Base-by-base conservation (phyloP, 2,329 filamentous ascomycete genomes). In the Sarocladium kiliense region DNA sequence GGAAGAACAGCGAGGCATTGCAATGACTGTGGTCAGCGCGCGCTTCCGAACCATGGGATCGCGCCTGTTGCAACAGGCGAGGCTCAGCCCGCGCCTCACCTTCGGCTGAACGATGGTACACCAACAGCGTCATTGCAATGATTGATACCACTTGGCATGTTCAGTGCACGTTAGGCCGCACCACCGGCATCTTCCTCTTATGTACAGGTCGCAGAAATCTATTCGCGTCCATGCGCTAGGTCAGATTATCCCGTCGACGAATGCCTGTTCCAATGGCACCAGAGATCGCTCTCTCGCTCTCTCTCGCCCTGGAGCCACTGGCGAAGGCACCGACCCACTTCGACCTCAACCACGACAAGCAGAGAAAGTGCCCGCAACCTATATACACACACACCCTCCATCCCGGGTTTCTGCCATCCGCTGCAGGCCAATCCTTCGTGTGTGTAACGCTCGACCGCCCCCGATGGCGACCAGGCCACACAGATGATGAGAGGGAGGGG, bases 371-470 rank as follows among this genome's bases (percentile, higher is more conserved):
- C 47, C 27, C 27, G 18, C 26, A 51, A 36, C 27, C 30, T 18
- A 25, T 16, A 18, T 36, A 51, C 21, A 4, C n/a, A 51, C 30
- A 51, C 47, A 9, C 47, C 47, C 47, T 51, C 47, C 47, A 34
- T 19, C 26, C 11, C 12, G 18, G 30, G n/a, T 14, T 23, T 36
- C 14, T 51, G n/a, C 47, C 26, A 51, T n/a, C 47, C 26, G 47
- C 47, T 51, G 47, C 47, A 36, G 47, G 47, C 27, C 47, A 51
- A 51, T 51, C 47, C 47, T 51, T 51, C 47, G 47, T 27, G 47
- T 51, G 47, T 51, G 47, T 36, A 51, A 51, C 47, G 47, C 47
- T 51, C 25, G 47, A 51, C 47, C 30, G 47, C 27, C 27, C 47
- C 47, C 27, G n/a, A 21, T 36, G 18, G 19, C 47, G 47, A 51